These are phyloP conservation scores for Papiliotrema fonsecae DNA, from an alignment of 1,284 basidiomycete species.

Conservation along the genomic window DNA sequence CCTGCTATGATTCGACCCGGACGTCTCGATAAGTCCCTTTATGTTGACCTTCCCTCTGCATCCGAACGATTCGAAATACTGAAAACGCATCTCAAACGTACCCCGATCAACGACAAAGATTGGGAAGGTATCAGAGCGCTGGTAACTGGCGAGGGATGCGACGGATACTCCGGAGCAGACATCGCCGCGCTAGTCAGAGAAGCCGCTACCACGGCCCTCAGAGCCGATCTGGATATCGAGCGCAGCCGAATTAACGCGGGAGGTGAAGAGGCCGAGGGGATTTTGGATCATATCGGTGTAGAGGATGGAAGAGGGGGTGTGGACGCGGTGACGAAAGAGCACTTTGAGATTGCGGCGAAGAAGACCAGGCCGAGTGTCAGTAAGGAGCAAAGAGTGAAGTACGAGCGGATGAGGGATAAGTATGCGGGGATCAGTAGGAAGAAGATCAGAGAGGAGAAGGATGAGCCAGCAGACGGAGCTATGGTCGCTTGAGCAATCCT, in stretches of 20 bases:
- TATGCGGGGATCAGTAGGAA: conserved; percentile 62
- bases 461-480: conserved; percentile 8
- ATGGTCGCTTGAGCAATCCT: neutral
- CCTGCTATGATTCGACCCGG: conserved; percentile 98
- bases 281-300: conserved; percentile 5
- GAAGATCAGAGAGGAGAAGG: conserved; percentile 31
- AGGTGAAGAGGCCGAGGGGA: conserved; percentile 15
- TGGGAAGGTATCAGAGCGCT: conserved; percentile 40
- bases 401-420: conserved; percentile 70
- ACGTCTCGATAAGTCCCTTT: conserved; percentile 90
- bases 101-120: conserved; percentile 59
- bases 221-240: conserved; percentile 63
- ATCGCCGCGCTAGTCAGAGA: conserved; percentile 80
- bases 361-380: conserved; percentile 88
- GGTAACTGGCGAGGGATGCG: conserved; percentile 55
- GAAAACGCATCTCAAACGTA: conserved; percentile 62
- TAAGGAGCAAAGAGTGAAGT: conserved; percentile 70
- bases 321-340: conserved; percentile 50
- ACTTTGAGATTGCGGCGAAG: conserved; percentile 70
- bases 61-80: conserved; percentile 82
- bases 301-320: conserved; percentile 8
- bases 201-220: conserved; percentile 79
- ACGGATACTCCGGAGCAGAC: conserved; percentile 87
- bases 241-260: conserved; percentile 52
- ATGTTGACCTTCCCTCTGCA: conserved; percentile 81